phyloP scores from a whole-genome alignment of 768 basidiomycete genomes.

The Agaricus subrufescens region DNA sequence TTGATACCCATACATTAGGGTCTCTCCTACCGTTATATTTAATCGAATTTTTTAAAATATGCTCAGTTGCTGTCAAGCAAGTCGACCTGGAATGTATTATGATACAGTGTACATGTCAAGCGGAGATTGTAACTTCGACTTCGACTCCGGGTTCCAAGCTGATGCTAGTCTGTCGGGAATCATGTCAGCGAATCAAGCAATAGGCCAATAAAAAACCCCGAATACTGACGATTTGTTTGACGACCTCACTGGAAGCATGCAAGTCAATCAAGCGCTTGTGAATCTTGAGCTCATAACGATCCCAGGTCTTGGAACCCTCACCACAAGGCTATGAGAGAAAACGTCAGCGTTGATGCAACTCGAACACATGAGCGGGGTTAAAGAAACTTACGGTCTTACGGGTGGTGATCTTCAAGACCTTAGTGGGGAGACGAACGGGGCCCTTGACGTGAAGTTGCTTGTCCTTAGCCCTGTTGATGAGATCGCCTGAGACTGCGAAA shows the following conservation, averaged over 20 bases:
- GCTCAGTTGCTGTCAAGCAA: too few species aligned
- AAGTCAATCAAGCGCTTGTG: slow-evolving; percentile 99
- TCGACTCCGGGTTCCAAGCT: slow-evolving; percentile 99
- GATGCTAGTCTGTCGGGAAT: slow-evolving; percentile 77
- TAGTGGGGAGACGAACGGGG: slow-evolving; percentile 97
- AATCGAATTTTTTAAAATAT: too few species aligned
- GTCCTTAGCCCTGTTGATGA: slow-evolving; percentile 99
- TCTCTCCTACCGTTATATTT: too few species aligned
- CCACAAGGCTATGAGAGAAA: slow-evolving; percentile 75
- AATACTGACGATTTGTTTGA: slow-evolving; percentile 94
- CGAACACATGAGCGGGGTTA: background rate
- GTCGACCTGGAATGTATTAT: background rate
- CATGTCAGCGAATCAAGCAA: background rate
- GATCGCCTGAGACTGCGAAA: slow-evolving; percentile 82
- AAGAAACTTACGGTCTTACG: slow-evolving; percentile 82
- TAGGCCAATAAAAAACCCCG: background rate
- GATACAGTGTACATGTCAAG: slow-evolving; percentile 30
- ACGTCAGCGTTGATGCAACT: background rate
- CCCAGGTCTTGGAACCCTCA: slow-evolving; percentile 99
- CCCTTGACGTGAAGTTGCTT: slow-evolving; percentile 99
- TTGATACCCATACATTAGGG: background rate
- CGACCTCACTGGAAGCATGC: slow-evolving; percentile 97
- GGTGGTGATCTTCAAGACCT: slow-evolving; percentile 98
- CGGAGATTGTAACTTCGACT: slow-evolving; percentile 96
- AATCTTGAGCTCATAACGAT: slow-evolving; percentile 97